A percentile compares a stretch with the other conserved stretches of the same genome.
These are phyloP conservation scores for Phytopythium oedochilum DNA, from an alignment of 352 stramenopile genomes.

Conservation along the genomic window DNA sequence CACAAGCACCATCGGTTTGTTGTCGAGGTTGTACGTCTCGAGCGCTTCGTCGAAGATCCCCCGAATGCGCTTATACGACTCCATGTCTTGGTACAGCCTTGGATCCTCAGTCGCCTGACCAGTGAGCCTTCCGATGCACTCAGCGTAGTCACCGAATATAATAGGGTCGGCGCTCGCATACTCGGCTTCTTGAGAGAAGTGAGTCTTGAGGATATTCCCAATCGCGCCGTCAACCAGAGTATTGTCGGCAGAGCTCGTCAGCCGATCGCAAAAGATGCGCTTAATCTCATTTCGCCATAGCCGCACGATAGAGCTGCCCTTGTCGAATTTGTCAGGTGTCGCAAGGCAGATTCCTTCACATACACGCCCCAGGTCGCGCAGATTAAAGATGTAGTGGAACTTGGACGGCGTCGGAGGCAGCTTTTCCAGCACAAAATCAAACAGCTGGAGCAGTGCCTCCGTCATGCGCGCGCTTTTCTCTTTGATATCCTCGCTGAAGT, in stretches of 20 bases:
- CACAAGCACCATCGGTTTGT: conserved; percentile 94
- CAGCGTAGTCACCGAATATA: conserved; percentile 92
- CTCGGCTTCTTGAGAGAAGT: conserved; percentile 65
- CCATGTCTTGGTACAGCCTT: conserved; percentile 93
- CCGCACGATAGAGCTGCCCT: conserved; percentile 64
- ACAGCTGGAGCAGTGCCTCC: conserved; percentile 83
- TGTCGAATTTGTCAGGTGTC: conserved; percentile 87
- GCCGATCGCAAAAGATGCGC: conserved; percentile 92
- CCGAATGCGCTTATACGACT: conserved; percentile 86
- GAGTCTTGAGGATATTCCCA: conserved; percentile 59
- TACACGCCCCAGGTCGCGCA: conserved; percentile 92
- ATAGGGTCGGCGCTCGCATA: conserved; percentile 70
- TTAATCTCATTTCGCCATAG: conserved; percentile 93
- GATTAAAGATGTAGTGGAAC: conserved; percentile 97
- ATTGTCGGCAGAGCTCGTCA: conserved; percentile 87
- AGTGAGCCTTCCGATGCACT: conserved; percentile 74
- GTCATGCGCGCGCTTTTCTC: conserved; percentile 80
- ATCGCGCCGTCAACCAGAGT: conserved; percentile 79
- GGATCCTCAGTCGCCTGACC: conserved; percentile 70
- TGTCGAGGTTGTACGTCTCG: conserved; percentile 93
- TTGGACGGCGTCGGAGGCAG: conserved; percentile 92
- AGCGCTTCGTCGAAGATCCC: conserved; percentile 92
- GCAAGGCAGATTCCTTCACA: conserved; percentile 94
- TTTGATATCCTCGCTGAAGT: conserved; percentile 88
- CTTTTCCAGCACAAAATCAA: conserved; percentile 88